A percentile compares a stretch with the other conserved stretches of the same genome.
Conservation (phyloP, 306 rosid genomes). For the Acmispon strigosus region DNA sequence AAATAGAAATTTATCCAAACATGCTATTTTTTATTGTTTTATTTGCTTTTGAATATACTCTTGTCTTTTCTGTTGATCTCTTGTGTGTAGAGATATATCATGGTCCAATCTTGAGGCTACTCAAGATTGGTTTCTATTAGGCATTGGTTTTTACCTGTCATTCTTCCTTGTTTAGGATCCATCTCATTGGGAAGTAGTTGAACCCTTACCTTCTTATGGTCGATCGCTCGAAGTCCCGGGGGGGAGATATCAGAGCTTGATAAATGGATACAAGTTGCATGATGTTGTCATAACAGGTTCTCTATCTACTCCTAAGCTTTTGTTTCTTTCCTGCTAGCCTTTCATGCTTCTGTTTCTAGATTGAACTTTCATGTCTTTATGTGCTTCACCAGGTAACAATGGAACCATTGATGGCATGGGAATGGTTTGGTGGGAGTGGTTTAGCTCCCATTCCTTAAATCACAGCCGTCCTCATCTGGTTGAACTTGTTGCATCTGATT, state of each 20-base stretch:
- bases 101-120: neutral
- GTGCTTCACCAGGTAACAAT: slow-evolving; percentile 56
- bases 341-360: slow-evolving; percentile 1
- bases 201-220: slow-evolving; percentile 92
- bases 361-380: slow-evolving; percentile 16
- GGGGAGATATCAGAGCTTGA: slow-evolving; percentile 74
- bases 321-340: neutral
- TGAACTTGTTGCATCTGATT: slow-evolving; percentile 56
- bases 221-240: slow-evolving; percentile 86
- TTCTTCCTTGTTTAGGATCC: slow-evolving; percentile 55
- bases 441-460: slow-evolving; percentile 56
- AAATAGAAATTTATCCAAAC: too few relatives aligned
- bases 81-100: neutral
- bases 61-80: too few relatives aligned
- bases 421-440: slow-evolving; percentile 94
- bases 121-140: neutral
- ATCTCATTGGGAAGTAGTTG: slow-evolving; percentile 69
- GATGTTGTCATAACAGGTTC: slow-evolving; percentile 96
- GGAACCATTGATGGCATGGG: slow-evolving; percentile 95
- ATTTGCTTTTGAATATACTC: neutral
- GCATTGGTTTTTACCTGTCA: neutral
- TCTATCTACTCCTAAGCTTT: neutral
- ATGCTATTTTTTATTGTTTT: too few relatives aligned
- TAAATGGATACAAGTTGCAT: slow-evolving; percentile 67
- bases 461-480: slow-evolving; percentile 92